Evolutionary conservation across 192 early-diverging fungal genomes (phyloP).

Genomic region (Borealophlyctis nickersoniae): DNA sequence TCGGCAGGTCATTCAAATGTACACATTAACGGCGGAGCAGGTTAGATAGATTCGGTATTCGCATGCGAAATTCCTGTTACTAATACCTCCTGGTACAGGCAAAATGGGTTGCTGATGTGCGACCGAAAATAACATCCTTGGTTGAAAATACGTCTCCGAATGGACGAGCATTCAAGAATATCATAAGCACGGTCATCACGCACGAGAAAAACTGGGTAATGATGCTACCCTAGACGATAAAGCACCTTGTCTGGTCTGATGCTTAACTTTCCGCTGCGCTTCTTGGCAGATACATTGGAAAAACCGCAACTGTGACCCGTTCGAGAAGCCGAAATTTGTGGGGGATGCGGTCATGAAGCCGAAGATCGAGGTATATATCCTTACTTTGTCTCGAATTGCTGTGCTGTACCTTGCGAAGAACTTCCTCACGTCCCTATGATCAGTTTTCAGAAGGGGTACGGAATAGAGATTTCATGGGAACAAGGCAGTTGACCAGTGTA

Average conservation of each 20-base stretch:
- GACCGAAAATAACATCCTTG: slow-evolving; percentile 43
- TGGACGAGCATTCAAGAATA: slow-evolving; percentile 62
- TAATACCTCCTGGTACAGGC: slow-evolving; percentile 26
- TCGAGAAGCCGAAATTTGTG: slow-evolving; percentile 55
- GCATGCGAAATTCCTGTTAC: neutral
- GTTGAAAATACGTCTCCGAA: slow-evolving; percentile 54
- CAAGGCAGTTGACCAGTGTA: slow-evolving; percentile 27
- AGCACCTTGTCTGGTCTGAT: neutral
- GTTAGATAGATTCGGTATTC: slow-evolving; percentile 2
- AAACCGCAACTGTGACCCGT: slow-evolving; percentile 66
- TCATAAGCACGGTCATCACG: slow-evolving; percentile 62
- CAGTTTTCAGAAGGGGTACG: slow-evolving; percentile 22
- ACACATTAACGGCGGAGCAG: slow-evolving; percentile 28
- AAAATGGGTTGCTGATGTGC: slow-evolving; percentile 51
- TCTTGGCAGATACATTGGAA: slow-evolving; percentile 71
- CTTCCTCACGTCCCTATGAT: neutral
- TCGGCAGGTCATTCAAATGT: slow-evolving; percentile 45
- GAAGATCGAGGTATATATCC: slow-evolving; percentile 28
- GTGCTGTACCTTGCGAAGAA: slow-evolving; percentile 15
- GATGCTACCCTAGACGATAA: neutral
- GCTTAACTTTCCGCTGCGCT: neutral
- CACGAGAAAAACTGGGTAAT: slow-evolving; percentile 79
- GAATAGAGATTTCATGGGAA: slow-evolving; percentile 34
- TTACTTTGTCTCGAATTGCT: neutral
- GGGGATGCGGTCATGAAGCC: slow-evolving; percentile 32